Evolutionary conservation across 2,329 filamentous ascomycete genomes (phyloP).

Genomic region (Metarhizium guizhouense): DNA sequence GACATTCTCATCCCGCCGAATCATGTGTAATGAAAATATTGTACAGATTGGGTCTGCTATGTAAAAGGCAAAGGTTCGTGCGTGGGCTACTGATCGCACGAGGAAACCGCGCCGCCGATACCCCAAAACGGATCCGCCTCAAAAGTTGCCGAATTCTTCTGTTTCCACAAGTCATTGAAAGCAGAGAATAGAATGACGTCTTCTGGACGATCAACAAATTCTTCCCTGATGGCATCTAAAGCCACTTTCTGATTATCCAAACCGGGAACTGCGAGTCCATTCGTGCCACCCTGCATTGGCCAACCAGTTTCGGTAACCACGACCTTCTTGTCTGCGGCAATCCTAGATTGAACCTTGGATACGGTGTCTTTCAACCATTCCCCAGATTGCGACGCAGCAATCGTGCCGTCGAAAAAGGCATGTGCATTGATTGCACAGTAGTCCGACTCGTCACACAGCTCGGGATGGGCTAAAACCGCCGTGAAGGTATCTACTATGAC

Average conservation of each 20-base stretch:
- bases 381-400: slow-evolving; percentile 53
- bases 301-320: slow-evolving; percentile 82
- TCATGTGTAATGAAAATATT: too few relatives aligned
- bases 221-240: slow-evolving; percentile 51
- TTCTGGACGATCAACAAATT: slow-evolving; percentile 40
- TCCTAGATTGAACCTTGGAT: too few relatives aligned
- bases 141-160: slow-evolving; percentile 44
- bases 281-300: slow-evolving; percentile 60
- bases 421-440: slow-evolving; percentile 77
- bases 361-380: slow-evolving; percentile 43
- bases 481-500: slow-evolving; percentile 75
- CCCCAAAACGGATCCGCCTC: slow-evolving; percentile 74
- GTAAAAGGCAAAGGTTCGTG: too few relatives aligned
- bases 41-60: too few relatives aligned
- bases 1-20: too few relatives aligned
- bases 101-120: slow-evolving; percentile 31
- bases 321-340: neutral
- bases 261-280: slow-evolving; percentile 61
- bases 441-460: slow-evolving; percentile 64
- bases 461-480: slow-evolving; percentile 55
- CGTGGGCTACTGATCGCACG: slow-evolving; percentile 7
- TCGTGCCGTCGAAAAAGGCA: slow-evolving; percentile 68
- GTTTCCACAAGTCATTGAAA: slow-evolving; percentile 76
- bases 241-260: slow-evolving; percentile 57
- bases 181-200: slow-evolving; percentile 67